Conservation (phyloP, 1,284 basidiomycete species). For the Exobasidium rhododendri region DNA sequence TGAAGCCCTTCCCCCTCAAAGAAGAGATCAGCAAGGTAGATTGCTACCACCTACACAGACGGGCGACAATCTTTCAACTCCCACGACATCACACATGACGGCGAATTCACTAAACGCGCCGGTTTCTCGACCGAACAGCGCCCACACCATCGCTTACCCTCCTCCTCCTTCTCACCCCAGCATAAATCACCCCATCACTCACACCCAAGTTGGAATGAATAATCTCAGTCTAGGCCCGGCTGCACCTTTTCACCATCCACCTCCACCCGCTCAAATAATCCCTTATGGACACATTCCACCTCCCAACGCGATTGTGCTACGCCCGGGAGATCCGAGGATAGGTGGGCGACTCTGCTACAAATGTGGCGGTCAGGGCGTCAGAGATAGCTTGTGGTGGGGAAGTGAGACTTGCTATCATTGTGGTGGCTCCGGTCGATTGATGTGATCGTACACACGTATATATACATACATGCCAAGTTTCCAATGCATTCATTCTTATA, state of each 20-base stretch:
- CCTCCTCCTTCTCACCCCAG: background rate
- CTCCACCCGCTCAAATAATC: background rate
- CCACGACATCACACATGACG: background rate
- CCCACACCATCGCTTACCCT: no score
- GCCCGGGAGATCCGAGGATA: conserved; percentile 31
- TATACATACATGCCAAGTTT: conserved; percentile 1
- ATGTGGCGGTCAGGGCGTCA: conserved; percentile 24
- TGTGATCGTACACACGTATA: no score
- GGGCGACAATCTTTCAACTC: background rate
- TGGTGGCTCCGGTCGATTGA: conserved; percentile 19
- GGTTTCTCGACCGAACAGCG: background rate
- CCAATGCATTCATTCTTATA: no score
- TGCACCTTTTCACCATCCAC: background rate
- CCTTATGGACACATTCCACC: conserved; percentile 17
- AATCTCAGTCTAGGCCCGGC: background rate
- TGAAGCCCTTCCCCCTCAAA: conserved; percentile 13
- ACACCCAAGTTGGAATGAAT: background rate
- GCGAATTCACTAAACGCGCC: background rate
- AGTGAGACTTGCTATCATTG: conserved; percentile 18
- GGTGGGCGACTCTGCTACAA: conserved; percentile 26
- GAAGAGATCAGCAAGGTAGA: background rate
- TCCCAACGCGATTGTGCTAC: conserved; percentile 20
- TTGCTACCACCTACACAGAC: background rate
- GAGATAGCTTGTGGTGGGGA: conserved; percentile 10
- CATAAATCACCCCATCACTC: background rate